These are phyloP conservation scores for Sarocladium oryzae DNA, from an alignment of 2,329 filamentous ascomycete genomes.

Conservation along the genomic window DNA sequence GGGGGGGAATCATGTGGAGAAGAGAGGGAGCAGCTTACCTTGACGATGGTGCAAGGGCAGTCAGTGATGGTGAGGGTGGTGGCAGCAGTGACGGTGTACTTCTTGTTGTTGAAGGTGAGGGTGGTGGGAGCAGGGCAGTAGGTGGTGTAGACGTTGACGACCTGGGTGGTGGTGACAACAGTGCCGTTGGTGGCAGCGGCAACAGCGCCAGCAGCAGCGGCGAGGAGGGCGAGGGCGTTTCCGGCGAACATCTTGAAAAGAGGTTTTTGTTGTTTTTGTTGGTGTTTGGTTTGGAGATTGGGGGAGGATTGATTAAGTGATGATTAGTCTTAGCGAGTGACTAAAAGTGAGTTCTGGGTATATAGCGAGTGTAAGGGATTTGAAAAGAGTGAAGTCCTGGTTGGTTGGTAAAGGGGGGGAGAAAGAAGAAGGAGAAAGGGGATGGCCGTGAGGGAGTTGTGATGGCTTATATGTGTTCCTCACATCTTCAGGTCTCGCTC, in stretches of 20 bases:
- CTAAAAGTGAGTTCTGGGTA: constrained; percentile 14
- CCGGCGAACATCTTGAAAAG: constrained; percentile 20
- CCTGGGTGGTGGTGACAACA: constrained; percentile 32
- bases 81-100: constrained; percentile 48
- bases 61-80: constrained; percentile 48
- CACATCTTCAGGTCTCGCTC: no score
- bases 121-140: constrained; percentile 38
- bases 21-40: constrained; percentile 22
- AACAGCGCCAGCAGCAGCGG: constrained; percentile 16
- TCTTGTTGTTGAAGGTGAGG: constrained; percentile 42
- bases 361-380: constrained; percentile 1
- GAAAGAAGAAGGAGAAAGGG: neutral
- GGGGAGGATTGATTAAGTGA: neutral
- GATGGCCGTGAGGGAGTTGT: neutral
- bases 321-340: constrained; percentile 18
- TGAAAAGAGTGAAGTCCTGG: constrained; percentile 4
- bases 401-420: constrained; percentile 4
- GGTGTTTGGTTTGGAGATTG: neutral
- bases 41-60: constrained; percentile 43
- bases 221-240: constrained; percentile 18
- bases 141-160: no score
- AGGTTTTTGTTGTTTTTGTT: constrained; percentile 12
- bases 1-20: no score
- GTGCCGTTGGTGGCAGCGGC: constrained; percentile 19
- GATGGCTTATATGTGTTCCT: constrained; percentile 7